Base-by-base conservation (phyloP, 371 early-diverging fungal genomes). In the Haplosporangium sp. region DNA sequence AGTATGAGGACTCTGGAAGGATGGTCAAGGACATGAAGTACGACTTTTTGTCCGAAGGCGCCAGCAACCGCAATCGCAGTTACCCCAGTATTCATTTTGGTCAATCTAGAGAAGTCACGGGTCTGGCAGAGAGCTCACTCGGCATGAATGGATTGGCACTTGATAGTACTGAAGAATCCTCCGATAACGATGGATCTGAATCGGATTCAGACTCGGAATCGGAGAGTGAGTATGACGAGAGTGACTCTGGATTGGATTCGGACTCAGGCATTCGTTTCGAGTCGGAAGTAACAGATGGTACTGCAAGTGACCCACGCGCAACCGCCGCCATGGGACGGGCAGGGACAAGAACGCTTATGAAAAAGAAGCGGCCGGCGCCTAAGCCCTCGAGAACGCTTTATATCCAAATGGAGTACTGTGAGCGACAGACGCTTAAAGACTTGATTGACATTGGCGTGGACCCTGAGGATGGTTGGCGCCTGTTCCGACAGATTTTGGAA, bases 351-450 rank as follows among this genome's bases (percentile, higher is more conserved):
- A 59, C 16, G 2, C 36, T 41, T 67, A 62, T 42, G 51, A 77
- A 55, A 62, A 74, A 60, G 59, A 73, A 72, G 53, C 55, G 20
- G 50, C 52, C 20, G 5, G 21, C 59, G 1, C 36, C 67, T 13
- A 67, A 67, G n/a, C 81, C 84, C 4, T 85, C 88, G 10, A 82
- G 88, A 36, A 87, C 91, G 4, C 83, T 98, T 42, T 97, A 96
- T 62, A 98, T 98, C 65, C 98, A 98, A 80, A 98, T 98, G 98
- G 98, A 98, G 82, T 97, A 96, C 75, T 98, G 98, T 76, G 97
- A 96, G 73, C 92, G 95, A 57, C 94, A 94, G 67, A 97, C 98
- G 0, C 83, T 98, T 7, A 87, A 90, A 53, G 95, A 97, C 73
- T 80, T 95, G 20, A 96, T 98, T 71, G 92, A 92, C 43, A 91